Base-by-base conservation (phyloP, 305 asterid species). In the Fraxinus sp. region DNA sequence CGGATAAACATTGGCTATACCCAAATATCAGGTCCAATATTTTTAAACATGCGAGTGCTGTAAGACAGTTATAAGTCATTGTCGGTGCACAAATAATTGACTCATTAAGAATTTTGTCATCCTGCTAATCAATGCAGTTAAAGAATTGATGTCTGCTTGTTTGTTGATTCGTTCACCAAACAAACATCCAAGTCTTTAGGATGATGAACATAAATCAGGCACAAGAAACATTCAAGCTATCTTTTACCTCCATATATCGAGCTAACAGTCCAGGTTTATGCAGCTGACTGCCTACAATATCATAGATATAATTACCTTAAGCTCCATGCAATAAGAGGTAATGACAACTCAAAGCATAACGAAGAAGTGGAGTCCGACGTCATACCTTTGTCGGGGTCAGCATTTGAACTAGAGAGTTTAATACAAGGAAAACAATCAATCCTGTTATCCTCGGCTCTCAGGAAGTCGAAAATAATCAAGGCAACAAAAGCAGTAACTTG, bases 401-500 rank as follows among this genome's bases (percentile, higher is more conserved):
- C 83, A 89, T 90, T 88, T 32, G 95, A 91, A 85, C 90, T 84
- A 46, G 92, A 89, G 74, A 68, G 39, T 89, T 89, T 93, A 71
- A 93, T 79, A 83, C 99, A 96, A 8, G 99, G 99, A 87, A 93
- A 87, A 88, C 99, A 96, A 81, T 96, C 99, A 39, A 96, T 80
- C 86, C 99, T 87, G 79, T 90, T 91, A 88, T 91, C 97, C 90
- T 93, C 98, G 0, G 98, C 95, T 91, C 99, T 92, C 87, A 93
- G 88, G 88, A 94, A 96, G 90, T 96, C 99, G 37, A 94, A 93
- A 82, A 85, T 96, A 85, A 96, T 96, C 86, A 96, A 91, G 82
- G 99, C 98, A 72, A 96, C 98, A 85, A 96, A 96, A 77, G 99
- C 98, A 70, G 99, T 96, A 79, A 96, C 93, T 94, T 96, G 99